Evolutionary conservation across 176 grass and related monocot genomes (phyloP).

Genomic region (Saccharum spontaneum): DNA sequence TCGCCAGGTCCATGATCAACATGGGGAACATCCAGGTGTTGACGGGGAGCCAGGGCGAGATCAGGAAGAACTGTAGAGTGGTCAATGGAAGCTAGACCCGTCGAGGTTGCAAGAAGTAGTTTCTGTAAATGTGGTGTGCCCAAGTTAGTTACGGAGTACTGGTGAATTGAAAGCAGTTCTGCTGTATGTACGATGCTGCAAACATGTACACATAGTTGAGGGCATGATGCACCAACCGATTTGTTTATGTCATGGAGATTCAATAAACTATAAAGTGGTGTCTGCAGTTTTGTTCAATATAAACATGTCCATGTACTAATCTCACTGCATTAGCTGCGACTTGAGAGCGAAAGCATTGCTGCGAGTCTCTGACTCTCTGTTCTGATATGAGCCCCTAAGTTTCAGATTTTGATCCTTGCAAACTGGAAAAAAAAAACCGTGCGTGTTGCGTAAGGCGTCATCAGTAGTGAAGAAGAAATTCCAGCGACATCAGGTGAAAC

Average conservation of each 20-base stretch:
- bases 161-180: background rate
- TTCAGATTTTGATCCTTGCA: too few relatives aligned
- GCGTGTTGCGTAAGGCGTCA: too few relatives aligned
- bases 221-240: background rate
- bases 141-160: background rate
- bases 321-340: too few relatives aligned
- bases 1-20: conserved; percentile 65
- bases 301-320: background rate
- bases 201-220: background rate
- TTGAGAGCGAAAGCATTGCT: too few relatives aligned
- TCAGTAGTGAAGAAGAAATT: too few relatives aligned
- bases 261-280: background rate
- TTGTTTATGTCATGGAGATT: background rate
- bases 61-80: conserved; percentile 60
- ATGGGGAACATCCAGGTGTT: conserved; percentile 77
- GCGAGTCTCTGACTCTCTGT: too few relatives aligned
- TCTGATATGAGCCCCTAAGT: too few relatives aligned
- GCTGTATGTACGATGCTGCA: background rate
- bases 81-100: conserved; percentile 52
- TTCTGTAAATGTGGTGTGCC: background rate
- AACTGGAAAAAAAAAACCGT: too few relatives aligned
- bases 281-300: background rate
- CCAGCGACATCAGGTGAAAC: too few relatives aligned
- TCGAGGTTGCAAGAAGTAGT: background rate
- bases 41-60: conserved; percentile 59